These are phyloP conservation scores for Yarrowia keelungensis DNA, from an alignment of 805 yeast species.

Conservation along the genomic window DNA sequence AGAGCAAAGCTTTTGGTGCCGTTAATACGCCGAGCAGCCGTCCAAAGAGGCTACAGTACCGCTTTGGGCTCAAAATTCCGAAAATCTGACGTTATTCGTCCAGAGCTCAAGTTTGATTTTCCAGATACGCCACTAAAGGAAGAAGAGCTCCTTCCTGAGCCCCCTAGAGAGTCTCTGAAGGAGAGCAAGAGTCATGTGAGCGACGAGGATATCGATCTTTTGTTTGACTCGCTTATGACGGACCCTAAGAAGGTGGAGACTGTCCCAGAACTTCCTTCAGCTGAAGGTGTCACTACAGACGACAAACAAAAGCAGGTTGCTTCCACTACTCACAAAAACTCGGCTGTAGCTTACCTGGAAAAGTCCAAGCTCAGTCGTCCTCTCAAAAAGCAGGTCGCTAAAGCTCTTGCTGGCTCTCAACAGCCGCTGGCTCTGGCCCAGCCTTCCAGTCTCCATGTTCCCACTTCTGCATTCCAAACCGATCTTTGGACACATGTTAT, in stretches of 20 bases:
- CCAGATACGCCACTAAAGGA: background rate
- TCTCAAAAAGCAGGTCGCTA: background rate
- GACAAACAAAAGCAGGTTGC: background rate
- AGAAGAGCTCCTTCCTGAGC: background rate
- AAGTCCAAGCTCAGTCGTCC: slow-evolving; percentile 17
- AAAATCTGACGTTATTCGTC: slow-evolving; percentile 3
- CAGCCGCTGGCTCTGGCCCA: background rate
- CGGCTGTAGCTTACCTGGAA: background rate
- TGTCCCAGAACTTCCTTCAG: background rate
- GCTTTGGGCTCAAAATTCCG: slow-evolving; percentile 14
- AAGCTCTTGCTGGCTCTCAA: background rate
- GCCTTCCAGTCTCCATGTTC: slow-evolving; percentile 9
- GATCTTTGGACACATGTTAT: slow-evolving; percentile 22
- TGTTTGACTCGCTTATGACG: slow-evolving; percentile 27
- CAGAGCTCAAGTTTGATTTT: slow-evolving; percentile 22
- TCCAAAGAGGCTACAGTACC: background rate
- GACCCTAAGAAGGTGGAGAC: background rate
- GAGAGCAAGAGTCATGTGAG: background rate
- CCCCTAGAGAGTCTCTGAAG: background rate
- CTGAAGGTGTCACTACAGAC: background rate
- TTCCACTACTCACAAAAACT: too few relatives aligned
- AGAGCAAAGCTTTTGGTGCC: slow-evolving; percentile 28
- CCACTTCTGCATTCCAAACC: slow-evolving; percentile 10
- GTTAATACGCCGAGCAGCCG: background rate
- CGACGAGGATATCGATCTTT: slow-evolving; percentile 11